phyloP scores from a whole-genome alignment of 352 stramenopile genomes.

The Globisporangium megalacanthum region DNA sequence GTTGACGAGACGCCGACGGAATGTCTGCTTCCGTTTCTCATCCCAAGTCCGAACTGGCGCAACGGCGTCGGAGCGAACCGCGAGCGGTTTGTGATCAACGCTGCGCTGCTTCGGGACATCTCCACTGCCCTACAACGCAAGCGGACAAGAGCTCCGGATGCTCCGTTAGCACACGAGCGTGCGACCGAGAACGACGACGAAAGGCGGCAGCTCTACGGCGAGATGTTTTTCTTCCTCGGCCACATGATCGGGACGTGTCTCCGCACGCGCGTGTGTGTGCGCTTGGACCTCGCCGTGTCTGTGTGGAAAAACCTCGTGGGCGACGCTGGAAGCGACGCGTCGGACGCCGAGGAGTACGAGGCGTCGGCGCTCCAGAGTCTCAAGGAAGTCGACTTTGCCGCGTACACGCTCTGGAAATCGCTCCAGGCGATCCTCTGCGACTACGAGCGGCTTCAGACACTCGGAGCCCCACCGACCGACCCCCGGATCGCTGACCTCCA shows the following conservation, averaged over 20 bases:
- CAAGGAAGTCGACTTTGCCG: slow-evolving; percentile 61
- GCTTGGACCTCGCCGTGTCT: slow-evolving; percentile 58
- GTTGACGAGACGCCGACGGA: slow-evolving; percentile 13
- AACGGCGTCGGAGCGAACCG: slow-evolving; percentile 73
- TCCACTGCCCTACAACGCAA: not conserved
- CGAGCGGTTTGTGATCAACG: slow-evolving; percentile 85
- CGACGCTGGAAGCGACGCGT: not conserved
- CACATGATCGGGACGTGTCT: slow-evolving; percentile 88
- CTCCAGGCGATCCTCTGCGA: slow-evolving; percentile 28
- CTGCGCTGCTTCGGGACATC: slow-evolving; percentile 14
- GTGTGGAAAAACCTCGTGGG: slow-evolving; percentile 75
- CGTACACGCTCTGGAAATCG: slow-evolving; percentile 47
- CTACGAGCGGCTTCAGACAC: slow-evolving; percentile 4
- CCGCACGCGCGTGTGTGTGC: slow-evolving; percentile 70
- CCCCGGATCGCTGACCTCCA: slow-evolving; percentile 16
- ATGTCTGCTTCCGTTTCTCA: slow-evolving; percentile 80
- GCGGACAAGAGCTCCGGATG: not conserved
- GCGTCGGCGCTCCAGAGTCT: slow-evolving; percentile 39
- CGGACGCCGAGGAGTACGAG: slow-evolving; percentile 1
- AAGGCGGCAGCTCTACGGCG: slow-evolving; percentile 51
- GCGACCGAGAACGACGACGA: slow-evolving; percentile 33
- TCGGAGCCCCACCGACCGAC: not conserved
- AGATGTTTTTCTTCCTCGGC: slow-evolving; percentile 89
- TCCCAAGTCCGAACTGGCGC: slow-evolving; percentile 85
- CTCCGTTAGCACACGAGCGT: slow-evolving; percentile 3